Evolutionary conservation across 345 rosid genomes (phyloP).

Genomic region (Citrus hindsii): DNA sequence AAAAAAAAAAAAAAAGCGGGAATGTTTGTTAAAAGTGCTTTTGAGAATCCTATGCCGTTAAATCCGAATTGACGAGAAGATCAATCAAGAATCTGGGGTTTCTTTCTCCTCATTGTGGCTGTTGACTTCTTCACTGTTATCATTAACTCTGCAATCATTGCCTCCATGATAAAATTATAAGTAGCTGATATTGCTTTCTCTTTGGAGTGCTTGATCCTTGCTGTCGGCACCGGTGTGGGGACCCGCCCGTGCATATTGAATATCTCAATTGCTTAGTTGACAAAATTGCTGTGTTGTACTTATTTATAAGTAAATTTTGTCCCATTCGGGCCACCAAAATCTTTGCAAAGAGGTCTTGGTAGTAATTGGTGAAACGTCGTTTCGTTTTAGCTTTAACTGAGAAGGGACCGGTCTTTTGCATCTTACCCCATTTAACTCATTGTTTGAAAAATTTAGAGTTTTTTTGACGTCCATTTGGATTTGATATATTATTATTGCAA

Average conservation of each 20-base stretch:
- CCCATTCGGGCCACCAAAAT: background rate
- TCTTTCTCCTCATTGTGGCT: slow-evolving; percentile 33
- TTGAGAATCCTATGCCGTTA: slow-evolving; percentile 46
- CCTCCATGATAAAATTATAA: slow-evolving; percentile 31
- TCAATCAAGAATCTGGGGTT: slow-evolving; percentile 25
- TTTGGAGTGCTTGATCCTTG: slow-evolving; percentile 31
- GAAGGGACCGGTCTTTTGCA: background rate
- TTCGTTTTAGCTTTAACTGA: background rate
- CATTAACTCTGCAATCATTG: slow-evolving; percentile 38
- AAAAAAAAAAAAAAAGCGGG: slow-evolving; percentile 18
- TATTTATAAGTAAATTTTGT: background rate
- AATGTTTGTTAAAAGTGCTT: slow-evolving; percentile 32
- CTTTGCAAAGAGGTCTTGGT: background rate
- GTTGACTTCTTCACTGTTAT: slow-evolving; percentile 47
- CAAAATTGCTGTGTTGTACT: background rate
- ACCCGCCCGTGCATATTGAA: slow-evolving; percentile 19
- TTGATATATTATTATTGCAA: no score
- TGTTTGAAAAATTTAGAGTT: no score
- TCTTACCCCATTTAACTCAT: background rate
- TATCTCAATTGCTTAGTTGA: slow-evolving; percentile 3
- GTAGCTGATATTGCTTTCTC: slow-evolving; percentile 19
- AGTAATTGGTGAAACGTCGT: background rate
- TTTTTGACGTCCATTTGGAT: no score
- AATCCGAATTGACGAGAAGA: slow-evolving; percentile 12
- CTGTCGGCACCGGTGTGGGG: slow-evolving; percentile 20